These are phyloP conservation scores for Saccharomycopsis sp. DNA, from an alignment of 805 yeast genomes.

Conservation along the genomic window DNA sequence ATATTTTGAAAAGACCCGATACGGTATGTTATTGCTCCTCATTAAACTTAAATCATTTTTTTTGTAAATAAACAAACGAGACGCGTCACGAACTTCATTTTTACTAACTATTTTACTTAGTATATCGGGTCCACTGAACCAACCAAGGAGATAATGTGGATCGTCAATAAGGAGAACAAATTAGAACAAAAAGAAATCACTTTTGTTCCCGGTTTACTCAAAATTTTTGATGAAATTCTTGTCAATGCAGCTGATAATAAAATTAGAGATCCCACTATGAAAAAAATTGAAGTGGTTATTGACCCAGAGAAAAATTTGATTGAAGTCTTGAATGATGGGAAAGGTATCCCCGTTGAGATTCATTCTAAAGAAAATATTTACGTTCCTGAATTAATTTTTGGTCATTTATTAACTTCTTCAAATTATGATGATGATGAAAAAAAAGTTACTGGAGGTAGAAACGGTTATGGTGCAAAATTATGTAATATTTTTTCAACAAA, in stretches of 20 bases:
- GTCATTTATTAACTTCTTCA: slow-evolving; percentile 87
- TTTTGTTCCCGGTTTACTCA: slow-evolving; percentile 92
- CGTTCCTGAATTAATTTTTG: slow-evolving; percentile 94
- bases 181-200: slow-evolving; percentile 46
- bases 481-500: slow-evolving; percentile 93
- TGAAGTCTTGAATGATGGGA: slow-evolving; percentile 83
- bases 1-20: slow-evolving; percentile 93
- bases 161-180: slow-evolving; percentile 54
- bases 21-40: slow-evolving; percentile 31
- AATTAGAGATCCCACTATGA: slow-evolving; percentile 89
- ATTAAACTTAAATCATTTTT: no score
- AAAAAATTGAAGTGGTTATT: slow-evolving; percentile 70
- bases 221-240: slow-evolving; percentile 91
- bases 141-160: slow-evolving; percentile 76
- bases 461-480: slow-evolving; percentile 95
- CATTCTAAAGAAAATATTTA: slow-evolving; percentile 87
- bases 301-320: slow-evolving; percentile 66
- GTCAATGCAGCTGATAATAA: slow-evolving; percentile 99
- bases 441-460: slow-evolving; percentile 97
- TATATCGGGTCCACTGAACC: slow-evolving; percentile 92
- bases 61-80: neutral
- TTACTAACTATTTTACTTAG: neutral
- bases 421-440: slow-evolving; percentile 93
- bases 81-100: neutral
- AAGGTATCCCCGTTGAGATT: slow-evolving; percentile 90